Percentiles rank a stretch among this genome's conserved stretches.
These are phyloP conservation scores for Ambrosiella cleistominuta DNA, from an alignment of 2,329 filamentous ascomycete species.

Conservation along the genomic window DNA sequence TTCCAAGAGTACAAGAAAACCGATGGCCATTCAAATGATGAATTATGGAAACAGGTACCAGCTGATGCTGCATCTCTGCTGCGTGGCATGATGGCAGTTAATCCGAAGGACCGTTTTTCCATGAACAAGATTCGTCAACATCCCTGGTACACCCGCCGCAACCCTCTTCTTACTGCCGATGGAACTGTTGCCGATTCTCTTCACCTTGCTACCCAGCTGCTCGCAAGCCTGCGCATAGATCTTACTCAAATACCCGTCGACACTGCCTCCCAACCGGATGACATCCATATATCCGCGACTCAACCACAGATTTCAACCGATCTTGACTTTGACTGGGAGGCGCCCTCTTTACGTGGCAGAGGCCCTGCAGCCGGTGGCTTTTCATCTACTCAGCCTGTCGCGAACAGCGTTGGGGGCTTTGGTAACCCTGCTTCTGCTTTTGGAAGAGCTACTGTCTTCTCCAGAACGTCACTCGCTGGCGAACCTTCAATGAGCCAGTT, in stretches of 20 bases:
- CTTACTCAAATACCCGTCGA: constrained; percentile 38
- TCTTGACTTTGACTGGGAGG: constrained; percentile 74
- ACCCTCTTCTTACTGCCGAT: constrained; percentile 55
- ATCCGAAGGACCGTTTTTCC: constrained; percentile 59
- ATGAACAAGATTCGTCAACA: constrained; percentile 75
- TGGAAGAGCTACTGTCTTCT: constrained; percentile 17
- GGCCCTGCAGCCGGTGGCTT: constrained; percentile 21
- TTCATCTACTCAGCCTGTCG: constrained; percentile 33
- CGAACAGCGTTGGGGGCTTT: constrained; percentile 17
- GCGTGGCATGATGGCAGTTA: constrained; percentile 80
- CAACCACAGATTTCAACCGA: constrained; percentile 47
- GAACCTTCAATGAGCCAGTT: constrained; percentile 83
- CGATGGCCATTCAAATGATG: constrained; percentile 65
- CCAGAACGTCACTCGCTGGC: constrained; percentile 53
- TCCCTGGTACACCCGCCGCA: constrained; percentile 81
- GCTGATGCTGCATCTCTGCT: constrained; percentile 60
- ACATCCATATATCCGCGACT: constrained; percentile 34
- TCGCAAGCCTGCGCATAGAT: constrained; percentile 78
- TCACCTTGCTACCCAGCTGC: constrained; percentile 81
- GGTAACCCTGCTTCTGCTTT: background rate
- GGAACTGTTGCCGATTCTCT: constrained; percentile 65
- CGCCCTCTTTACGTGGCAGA: constrained; percentile 41
- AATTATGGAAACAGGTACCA: constrained; percentile 69
- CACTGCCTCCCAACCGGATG: constrained; percentile 11
- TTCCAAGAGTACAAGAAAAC: constrained; percentile 72